Evolutionary conservation across 257 asterid genomes (phyloP), one percentile per base, ranked within the genome.

Genomic region (Rehmannia glutinosa): DNA sequence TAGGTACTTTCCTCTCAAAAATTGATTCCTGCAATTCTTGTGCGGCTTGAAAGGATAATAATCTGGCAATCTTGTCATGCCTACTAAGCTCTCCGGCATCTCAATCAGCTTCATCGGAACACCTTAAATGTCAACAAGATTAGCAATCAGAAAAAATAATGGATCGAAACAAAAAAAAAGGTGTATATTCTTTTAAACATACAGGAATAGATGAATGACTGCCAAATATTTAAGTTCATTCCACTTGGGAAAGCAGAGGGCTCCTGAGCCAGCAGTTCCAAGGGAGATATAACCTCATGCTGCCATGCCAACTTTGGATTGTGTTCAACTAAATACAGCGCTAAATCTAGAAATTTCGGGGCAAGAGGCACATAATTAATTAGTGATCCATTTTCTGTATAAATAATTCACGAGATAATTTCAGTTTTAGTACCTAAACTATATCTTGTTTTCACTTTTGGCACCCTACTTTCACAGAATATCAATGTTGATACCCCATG

Each of bases 221-320:
- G 36, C 74, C 78, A 73, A 19, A 51, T 12, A 47, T 30, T 67
- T 21, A 25, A 49, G 39, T 58, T 46, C 25, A 46, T 52, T 66
- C 78, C 74, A 51, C 73, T 73, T 19, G 64, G 74, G 25, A 73
- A 73, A 36, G 78, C 69, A 25, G 60, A 67, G 24, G 78, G 62
- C 51, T 67, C 74, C 47, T 66, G 38, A 27, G 78, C 70, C 64
- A 73, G 25, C 32, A 66, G 58, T 17, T 73, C 70, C 50, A 73
- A 41, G 5, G 78, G 78, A 49, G 64, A 47, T n/a, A 38, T 6
- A 35, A 49, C 78, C 19, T 69, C 68, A 20, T 45, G 19, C 36
- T 73, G 55, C 73, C 61, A 73, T 46, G 74, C 78, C 74, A 73
- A 52, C 36, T 38, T 20, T 17, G 74, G 69, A 52, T 60, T 73